phyloP scores from a whole-genome alignment of 2,329 filamentous ascomycete genomes.

The Ophiostoma tasmaniense region DNA sequence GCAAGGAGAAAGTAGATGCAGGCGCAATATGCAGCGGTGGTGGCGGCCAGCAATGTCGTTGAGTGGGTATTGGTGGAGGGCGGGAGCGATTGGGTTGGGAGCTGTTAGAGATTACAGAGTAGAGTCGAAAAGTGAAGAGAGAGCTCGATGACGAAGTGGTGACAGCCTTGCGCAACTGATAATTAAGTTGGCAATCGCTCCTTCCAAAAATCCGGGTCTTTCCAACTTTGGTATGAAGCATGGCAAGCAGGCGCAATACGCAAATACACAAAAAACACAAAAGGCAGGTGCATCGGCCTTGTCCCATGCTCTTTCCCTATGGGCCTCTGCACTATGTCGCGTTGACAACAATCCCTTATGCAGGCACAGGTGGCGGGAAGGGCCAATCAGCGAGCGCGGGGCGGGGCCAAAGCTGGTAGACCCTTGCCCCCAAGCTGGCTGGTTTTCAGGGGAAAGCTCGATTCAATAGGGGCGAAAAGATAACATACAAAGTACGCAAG shows the following conservation, averaged over 20 bases:
- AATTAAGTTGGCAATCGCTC: not conserved
- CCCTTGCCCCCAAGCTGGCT: slow-evolving; percentile 13
- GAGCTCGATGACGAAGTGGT: not conserved
- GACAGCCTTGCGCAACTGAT: not conserved
- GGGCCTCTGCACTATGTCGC: not conserved
- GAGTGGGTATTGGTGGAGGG: not conserved
- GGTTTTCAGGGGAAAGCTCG: slow-evolving; percentile 4
- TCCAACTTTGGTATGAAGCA: not conserved
- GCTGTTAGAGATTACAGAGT: too few species aligned
- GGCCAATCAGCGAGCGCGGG: slow-evolving; percentile 16
- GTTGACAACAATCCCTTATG: slow-evolving; percentile 16
- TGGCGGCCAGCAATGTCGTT: slow-evolving; percentile 1
- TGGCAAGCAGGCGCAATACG: not conserved
- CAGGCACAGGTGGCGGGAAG: slow-evolving; percentile 18
- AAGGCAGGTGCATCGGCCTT: slow-evolving; percentile 1
- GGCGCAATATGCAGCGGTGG: not conserved
- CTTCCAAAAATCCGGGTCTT: not conserved
- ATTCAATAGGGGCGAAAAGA: slow-evolving; percentile 17
- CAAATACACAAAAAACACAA: not conserved
- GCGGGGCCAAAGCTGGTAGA: slow-evolving; percentile 15
- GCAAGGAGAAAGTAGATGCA: not conserved
- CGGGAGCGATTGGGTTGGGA: not conserved
- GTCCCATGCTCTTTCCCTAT: slow-evolving; percentile 1
- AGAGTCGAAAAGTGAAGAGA: not conserved
- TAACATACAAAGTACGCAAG: not conserved